Base-by-base conservation (phyloP, 208 protist species). In the Polymyxa betae region DNA sequence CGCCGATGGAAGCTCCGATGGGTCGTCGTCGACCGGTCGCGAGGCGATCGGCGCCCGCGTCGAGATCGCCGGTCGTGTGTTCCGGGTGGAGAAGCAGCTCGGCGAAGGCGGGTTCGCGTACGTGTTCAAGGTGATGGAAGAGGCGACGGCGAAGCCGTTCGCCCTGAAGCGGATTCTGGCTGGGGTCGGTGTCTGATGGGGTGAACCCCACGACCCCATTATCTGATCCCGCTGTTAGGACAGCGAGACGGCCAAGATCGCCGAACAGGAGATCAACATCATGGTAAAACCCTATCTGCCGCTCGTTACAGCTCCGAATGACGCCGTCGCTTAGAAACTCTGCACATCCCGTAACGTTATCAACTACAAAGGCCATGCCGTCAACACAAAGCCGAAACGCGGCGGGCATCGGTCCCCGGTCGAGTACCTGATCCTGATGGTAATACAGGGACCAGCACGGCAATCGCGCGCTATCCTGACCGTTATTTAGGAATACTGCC, bases 61-160 rank as follows among this genome's bases (percentile, higher is more conserved):
- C 40, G 72, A 82, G 12, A 35, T 82, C 72, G 16, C 5, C 35
- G 72, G 72, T 20, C 72, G n/a, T 20, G 12, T 20, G 12, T 45
- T 82, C 35, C 5, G 35, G 35, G 35, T 82, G 16, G 72, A 82
- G 72, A 82, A 43, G n/a, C 72, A 82, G 40, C 72, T 82, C 5
- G 72, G 72, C n/a, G 72, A 82, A 35, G 72, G 72, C 72, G 72
- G 72, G n/a, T 82, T 82, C 72, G 72, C 72, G 72, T 5, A 40
- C 72, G 72, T 82, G 12, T 82, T 82, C 72, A 82, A 82, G 72
- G 72, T 82, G 16, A 43, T 82, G 5, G 72, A 82, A n/a, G 72
- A 82, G n/a, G 5, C 72, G n/a, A 45, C 72, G 16, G n/a, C 12
- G 35, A 82, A 82, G 35, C 35, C 72, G n/a, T 82, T 38, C n/a